Evolutionary conservation across 345 rosid genomes (phyloP), one percentile per base, ranked within the genome.

Genomic region (Lepidium didymum): DNA sequence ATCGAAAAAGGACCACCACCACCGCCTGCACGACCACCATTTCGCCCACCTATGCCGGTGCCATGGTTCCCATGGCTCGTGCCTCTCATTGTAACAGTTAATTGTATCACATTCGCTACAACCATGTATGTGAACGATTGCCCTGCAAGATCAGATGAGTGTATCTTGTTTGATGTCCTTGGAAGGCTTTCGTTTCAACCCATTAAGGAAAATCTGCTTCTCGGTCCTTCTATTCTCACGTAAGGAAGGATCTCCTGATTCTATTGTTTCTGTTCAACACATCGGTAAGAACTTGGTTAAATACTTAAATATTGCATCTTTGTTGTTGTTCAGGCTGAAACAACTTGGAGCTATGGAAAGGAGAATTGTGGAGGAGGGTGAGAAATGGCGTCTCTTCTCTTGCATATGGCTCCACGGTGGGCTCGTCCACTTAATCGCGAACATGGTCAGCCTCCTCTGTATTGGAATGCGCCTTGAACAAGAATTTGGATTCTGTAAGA

Each of bases 351-450:
- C 90, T 41, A 85, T 94, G 13, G 79, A 89, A 7, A 74, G 86
- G 78, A 57, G 62, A 53, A 81, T 74, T 19, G 89, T 89, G 34
- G 79, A 80, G 49, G 60, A 70, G 16, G 79, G 83, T 62, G 82
- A 91, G 78, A 70, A 67, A 25, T 94, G 96, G 97, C 88, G 96
- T 23, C 88, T 94, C 5, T 14, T 89, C 1, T 77, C 92, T 35
- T 89, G 91, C 71, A 83, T 89, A 67, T 91, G 97, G 99, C 85
- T 91, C 67, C 97, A 94, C 46, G 96, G 90, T 1, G 99, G 97
- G 8, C 77, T 89, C 60, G 60, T 89, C 33, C 99, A 94, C 73
- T 69, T 94, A 64, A 43, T 79, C 21, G 76, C 85, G 31, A 94
- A 94, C 64, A 89, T 94, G 97, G 53, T 86, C 33, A 87, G 99